Evolutionary conservation across 2,329 filamentous ascomycete genomes (phyloP).

Genomic region (Paraconiothyrium brasiliense): DNA sequence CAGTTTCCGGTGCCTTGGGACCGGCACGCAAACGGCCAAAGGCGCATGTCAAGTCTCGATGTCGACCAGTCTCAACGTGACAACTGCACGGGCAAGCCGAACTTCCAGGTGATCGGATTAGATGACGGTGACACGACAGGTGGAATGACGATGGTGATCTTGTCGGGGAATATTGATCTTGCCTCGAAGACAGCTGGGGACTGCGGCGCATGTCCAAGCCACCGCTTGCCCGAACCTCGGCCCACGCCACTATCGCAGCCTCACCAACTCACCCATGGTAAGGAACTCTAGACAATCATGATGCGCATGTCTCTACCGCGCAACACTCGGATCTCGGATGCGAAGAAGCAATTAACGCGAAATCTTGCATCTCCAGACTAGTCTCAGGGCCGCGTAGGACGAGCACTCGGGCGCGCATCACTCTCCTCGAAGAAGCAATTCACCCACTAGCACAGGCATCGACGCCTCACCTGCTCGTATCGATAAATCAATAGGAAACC

Average conservation of each 20-base stretch:
- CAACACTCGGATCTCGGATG: not conserved
- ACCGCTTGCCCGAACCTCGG: not conserved
- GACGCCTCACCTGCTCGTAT: not conserved
- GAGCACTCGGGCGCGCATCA: not conserved
- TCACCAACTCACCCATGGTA: not conserved
- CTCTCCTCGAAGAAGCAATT: conserved; percentile 7
- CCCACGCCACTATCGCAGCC: not conserved
- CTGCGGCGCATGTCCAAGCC: not conserved
- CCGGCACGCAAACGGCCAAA: conserved; percentile 7
- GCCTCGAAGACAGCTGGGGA: not conserved
- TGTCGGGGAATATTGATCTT: not conserved
- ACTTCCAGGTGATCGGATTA: not conserved
- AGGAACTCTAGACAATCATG: not conserved
- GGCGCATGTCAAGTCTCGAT: conserved; percentile 1
- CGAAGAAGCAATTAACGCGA: not conserved
- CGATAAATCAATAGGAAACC: not conserved
- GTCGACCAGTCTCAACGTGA: conserved; percentile 4
- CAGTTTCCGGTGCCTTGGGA: not conserved
- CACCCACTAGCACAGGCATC: not conserved
- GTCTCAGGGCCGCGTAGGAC: not conserved
- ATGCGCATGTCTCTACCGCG: not conserved
- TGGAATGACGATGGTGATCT: not conserved
- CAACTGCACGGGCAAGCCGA: conserved; percentile 4
- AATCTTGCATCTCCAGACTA: not conserved
- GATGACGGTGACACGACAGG: not conserved